Evolutionary conservation across 352 stramenopile genomes (phyloP), one percentile per base, ranked within the genome.

Genomic region (Pythium guiyangense): DNA sequence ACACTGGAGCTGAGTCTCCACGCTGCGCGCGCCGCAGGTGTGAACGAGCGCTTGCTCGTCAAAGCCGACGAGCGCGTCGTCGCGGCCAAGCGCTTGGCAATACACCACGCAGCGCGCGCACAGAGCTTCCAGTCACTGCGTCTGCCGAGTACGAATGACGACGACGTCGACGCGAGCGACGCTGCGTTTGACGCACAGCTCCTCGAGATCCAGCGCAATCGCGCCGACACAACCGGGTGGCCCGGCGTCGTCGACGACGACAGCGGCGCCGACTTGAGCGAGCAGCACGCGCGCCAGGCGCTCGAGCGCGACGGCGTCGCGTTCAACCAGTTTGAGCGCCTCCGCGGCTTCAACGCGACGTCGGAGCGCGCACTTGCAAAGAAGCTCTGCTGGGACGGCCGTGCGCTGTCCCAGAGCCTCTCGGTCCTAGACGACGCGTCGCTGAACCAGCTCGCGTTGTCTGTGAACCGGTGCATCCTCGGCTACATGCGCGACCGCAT

Each of bases 401-500:
- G 77, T 25, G 80, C 76, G 0, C 71, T 87, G 8, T 71, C 73
- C 4, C 74, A 86, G 44, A 90, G 80, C 50, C 60, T 90, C 8
- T 84, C 74, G 20, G 70, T 80, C 10, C 51, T 90, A 20, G 73
- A 87, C 44, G 75, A 84, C 29, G 68, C 64, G 5, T 39, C 54
- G 8, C 52, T 64, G 5, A 73, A 66, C 31, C 73, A 82, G 60
- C 64, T 91, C 37, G 77, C 81, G 26, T 53, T 97, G 2, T 85
- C 88, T 5, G 91, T 98, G n/a, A 93, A 97, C 68, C 90, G 92
- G 27, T 96, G 87, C 56, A 82, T 98, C 34, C 73, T 98, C 17
- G 91, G 94, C 2, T 98, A 98, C 75, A 97, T 97, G 88, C 88
- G 93, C 3, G 94, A 98, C 57, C 93, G 95, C 9, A 87, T 96